Evolutionary conservation across 2,329 filamentous ascomycete species (phyloP).

Genomic region (Pseudomassariella vexata): DNA sequence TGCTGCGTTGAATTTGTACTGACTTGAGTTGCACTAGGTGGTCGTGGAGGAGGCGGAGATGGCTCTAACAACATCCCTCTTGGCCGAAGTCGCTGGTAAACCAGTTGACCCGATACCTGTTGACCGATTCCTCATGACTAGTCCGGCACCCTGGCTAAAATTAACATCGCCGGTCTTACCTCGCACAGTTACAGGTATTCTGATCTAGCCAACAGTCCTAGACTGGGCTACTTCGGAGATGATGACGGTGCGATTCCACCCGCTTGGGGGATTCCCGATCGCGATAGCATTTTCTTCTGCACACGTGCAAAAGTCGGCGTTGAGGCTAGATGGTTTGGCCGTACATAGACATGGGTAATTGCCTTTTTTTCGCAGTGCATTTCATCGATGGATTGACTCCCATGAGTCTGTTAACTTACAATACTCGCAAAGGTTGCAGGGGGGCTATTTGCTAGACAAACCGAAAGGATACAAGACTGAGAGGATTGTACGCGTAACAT

Average conservation of each 20-base stretch:
- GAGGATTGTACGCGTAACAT: no score
- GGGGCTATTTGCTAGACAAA: no score
- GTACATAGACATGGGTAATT: conserved; percentile 24
- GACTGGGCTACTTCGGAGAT: not conserved
- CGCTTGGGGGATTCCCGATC: conserved; percentile 8
- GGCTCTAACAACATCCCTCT: conserved; percentile 33
- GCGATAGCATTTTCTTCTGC: conserved; percentile 14
- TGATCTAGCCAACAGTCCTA: no score
- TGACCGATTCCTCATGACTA: not conserved
- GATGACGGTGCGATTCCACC: conserved; percentile 4
- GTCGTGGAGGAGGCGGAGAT: conserved; percentile 34
- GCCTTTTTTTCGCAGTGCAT: not conserved
- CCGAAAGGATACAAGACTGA: no score
- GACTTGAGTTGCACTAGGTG: conserved; percentile 7
- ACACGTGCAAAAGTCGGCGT: conserved; percentile 27
- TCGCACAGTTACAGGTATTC: no score
- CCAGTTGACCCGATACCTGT: not conserved
- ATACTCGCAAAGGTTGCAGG: no score
- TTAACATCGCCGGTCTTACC: no score
- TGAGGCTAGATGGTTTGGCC: conserved; percentile 24
- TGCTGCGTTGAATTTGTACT: not conserved
- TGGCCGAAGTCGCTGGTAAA: conserved; percentile 28
- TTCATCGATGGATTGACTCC: no score
- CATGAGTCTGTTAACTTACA: no score
- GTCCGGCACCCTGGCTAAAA: not conserved